Percentiles rank a stretch among this genome's conserved stretches.
Conservation (phyloP, 805 yeast species). For the Kazachstania africana region DNA sequence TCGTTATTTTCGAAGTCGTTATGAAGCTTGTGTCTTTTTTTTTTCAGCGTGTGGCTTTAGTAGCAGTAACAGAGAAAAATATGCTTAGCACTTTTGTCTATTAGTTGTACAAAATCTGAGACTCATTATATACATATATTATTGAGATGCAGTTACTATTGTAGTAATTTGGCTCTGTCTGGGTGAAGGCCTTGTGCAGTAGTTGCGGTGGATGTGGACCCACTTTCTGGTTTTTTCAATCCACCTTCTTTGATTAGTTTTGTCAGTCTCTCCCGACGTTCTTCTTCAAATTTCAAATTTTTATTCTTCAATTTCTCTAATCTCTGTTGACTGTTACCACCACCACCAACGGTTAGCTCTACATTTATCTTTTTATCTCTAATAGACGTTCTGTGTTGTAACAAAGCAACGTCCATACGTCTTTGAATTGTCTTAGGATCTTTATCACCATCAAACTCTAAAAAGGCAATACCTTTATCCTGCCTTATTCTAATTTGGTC, state of each 20-base stretch:
- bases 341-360: conserved; percentile 96
- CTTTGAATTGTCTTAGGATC: conserved; percentile 48
- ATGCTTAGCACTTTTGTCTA: no score
- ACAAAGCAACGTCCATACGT: conserved; percentile 73
- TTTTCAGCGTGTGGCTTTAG: no score
- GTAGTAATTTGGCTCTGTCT: conserved; percentile 37
- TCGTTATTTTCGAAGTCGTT: no score
- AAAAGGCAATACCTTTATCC: conserved; percentile 85
- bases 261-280: conserved; percentile 47
- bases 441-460: conserved; percentile 56
- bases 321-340: conserved; percentile 72
- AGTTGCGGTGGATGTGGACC: conserved; percentile 1
- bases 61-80: no score
- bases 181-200: conserved; percentile 39
- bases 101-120: no score
- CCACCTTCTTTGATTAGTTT: conserved; percentile 34
- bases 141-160: conserved; percentile 3
- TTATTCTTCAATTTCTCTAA: conserved; percentile 63
- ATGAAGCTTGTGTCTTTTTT: no score
- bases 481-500: conserved; percentile 64
- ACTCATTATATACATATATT: background rate
- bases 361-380: conserved; percentile 74
- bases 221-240: conserved; percentile 19
- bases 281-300: conserved; percentile 63
- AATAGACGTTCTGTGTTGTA: conserved; percentile 67